phyloP scores from a whole-genome alignment of 2,329 filamentous ascomycete species.

The Alternaria sp. region DNA sequence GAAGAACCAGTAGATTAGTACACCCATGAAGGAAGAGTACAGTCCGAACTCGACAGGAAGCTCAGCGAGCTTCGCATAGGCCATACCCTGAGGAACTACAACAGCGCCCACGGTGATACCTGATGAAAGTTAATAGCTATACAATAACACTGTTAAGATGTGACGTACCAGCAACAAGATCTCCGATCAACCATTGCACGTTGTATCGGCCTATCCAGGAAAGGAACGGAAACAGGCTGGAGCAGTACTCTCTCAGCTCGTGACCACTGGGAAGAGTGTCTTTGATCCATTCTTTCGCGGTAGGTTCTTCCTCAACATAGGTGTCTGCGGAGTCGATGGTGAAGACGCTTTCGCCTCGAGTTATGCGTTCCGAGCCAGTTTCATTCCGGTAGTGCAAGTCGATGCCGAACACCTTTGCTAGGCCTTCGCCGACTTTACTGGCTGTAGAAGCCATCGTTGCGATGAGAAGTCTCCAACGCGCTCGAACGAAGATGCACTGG shows the following conservation, averaged over 20 bases:
- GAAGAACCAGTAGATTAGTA: slow-evolving; percentile 96
- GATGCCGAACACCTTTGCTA: slow-evolving; percentile 84
- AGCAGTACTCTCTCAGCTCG: slow-evolving; percentile 66
- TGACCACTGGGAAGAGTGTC: slow-evolving; percentile 66
- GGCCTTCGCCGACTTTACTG: slow-evolving; percentile 69
- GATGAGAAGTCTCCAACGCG: not conserved
- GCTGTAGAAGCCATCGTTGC: slow-evolving; percentile 36
- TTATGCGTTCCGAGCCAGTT: slow-evolving; percentile 66
- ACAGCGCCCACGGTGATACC: slow-evolving; percentile 76
- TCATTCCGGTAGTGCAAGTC: slow-evolving; percentile 74
- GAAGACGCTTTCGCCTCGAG: slow-evolving; percentile 79
- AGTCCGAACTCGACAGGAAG: slow-evolving; percentile 82
- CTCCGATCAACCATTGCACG: slow-evolving; percentile 83
- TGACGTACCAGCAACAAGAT: slow-evolving; percentile 80
- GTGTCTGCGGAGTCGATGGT: slow-evolving; percentile 74
- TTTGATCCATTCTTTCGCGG: slow-evolving; percentile 72
- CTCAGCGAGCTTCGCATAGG: slow-evolving; percentile 84
- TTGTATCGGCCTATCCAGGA: slow-evolving; percentile 94
- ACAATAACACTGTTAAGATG: not conserved
- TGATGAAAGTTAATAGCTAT: slow-evolving; percentile 36
- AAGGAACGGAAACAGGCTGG: slow-evolving; percentile 82
- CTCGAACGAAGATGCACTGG: slow-evolving; percentile 6
- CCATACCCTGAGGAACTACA: slow-evolving; percentile 94
- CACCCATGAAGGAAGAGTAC: slow-evolving; percentile 96
- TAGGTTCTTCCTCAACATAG: slow-evolving; percentile 85